Conservation (phyloP, 495 filamentous ascomycete species). For the Penicillium flavigenum region DNA sequence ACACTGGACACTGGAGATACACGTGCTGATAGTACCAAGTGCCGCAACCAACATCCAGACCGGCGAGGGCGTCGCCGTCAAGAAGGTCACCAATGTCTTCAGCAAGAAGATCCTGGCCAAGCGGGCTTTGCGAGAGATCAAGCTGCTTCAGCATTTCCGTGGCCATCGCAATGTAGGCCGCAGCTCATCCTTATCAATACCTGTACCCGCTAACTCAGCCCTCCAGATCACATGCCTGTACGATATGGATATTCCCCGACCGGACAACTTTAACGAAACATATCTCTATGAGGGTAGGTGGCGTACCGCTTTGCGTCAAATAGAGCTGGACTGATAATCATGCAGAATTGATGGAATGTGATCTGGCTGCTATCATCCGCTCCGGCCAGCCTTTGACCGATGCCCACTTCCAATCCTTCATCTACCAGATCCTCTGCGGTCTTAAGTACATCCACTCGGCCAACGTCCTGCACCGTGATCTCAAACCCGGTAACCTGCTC, state of each 20-base stretch:
- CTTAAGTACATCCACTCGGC: slow-evolving; percentile 99
- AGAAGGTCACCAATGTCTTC: slow-evolving; percentile 99
- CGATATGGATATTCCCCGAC: slow-evolving; percentile 98
- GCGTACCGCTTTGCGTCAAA: not conserved
- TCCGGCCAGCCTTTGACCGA: slow-evolving; percentile 95
- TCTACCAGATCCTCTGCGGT: slow-evolving; percentile 92
- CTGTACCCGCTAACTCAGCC: slow-evolving; percentile 27
- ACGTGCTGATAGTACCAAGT: slow-evolving; percentile 45
- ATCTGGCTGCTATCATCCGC: slow-evolving; percentile 95
- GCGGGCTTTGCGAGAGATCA: slow-evolving; percentile 95
- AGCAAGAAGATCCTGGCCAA: slow-evolving; percentile 99
- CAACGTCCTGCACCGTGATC: slow-evolving; percentile 92
- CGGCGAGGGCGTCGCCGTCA: slow-evolving; percentile 95
- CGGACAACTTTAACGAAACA: slow-evolving; percentile 98
- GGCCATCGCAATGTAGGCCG: slow-evolving; percentile 72
- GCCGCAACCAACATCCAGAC: slow-evolving; percentile 90
- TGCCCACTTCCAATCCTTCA: slow-evolving; percentile 93
- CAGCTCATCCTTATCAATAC: slow-evolving; percentile 13
- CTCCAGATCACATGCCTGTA: slow-evolving; percentile 94
- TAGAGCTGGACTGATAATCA: slow-evolving; percentile 16
- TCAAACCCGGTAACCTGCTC: slow-evolving; percentile 95
- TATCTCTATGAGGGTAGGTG: slow-evolving; percentile 92
- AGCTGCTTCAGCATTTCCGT: slow-evolving; percentile 95
- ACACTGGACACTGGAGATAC: not conserved
- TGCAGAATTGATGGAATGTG: slow-evolving; percentile 97